These are phyloP conservation scores for Pseudozyma sp. DNA, from an alignment of 1,284 basidiomycete genomes.

Conservation along the genomic window DNA sequence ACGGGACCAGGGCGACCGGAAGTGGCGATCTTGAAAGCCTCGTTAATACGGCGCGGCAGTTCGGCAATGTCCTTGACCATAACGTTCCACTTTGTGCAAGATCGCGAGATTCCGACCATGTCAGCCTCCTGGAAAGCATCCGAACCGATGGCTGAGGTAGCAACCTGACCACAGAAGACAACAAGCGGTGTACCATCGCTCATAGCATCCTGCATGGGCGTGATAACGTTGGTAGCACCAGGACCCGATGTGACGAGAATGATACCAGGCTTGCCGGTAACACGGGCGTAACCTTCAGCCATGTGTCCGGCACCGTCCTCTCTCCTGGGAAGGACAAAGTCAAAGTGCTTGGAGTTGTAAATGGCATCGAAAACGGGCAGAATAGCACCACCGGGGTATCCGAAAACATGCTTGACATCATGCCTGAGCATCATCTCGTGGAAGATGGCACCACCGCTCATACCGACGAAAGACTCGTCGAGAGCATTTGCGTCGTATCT, in stretches of 20 bases:
- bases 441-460: constrained; percentile 96
- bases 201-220: constrained; percentile 96
- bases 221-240: constrained; percentile 96
- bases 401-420: constrained; percentile 94
- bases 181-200: constrained; percentile 94
- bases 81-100: constrained; percentile 99
- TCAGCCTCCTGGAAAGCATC: constrained; percentile 99
- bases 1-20: constrained; percentile 96
- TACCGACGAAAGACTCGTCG: constrained; percentile 80
- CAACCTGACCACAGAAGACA: constrained; percentile 97
- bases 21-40: constrained; percentile 98
- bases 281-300: constrained; percentile 97
- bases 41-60: constrained; percentile 93
- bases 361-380: constrained; percentile 99
- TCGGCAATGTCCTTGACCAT: constrained; percentile 98
- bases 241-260: constrained; percentile 98
- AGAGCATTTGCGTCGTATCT: constrained; percentile 59
- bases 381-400: constrained; percentile 97
- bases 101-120: constrained; percentile 91
- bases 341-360: constrained; percentile 93
- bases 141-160: constrained; percentile 95
- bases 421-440: constrained; percentile 99
- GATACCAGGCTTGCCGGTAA: constrained; percentile 97
- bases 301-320: constrained; percentile 99
- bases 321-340: constrained; percentile 94